Conservation (phyloP, 148 eudicot genomes). For the Diospyros lotus region DNA sequence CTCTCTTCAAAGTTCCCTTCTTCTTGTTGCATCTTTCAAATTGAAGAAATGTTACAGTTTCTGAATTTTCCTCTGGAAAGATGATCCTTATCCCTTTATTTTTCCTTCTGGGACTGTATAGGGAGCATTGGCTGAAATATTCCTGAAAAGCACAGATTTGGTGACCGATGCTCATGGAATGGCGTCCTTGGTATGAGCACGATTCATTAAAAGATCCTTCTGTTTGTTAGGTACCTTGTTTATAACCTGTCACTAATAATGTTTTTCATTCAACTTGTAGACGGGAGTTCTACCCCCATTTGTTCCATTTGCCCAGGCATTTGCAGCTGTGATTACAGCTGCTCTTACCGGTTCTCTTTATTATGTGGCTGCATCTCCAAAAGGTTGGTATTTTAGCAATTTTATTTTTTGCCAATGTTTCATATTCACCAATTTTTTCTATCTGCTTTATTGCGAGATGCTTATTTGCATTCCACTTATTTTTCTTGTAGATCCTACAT, state of each 20-base stretch:
- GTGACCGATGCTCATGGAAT: conserved; percentile 76
- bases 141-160: conserved; percentile 65
- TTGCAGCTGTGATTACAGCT: conserved; percentile 96
- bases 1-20: background rate
- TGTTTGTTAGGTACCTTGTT: background rate
- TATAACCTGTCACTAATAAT: conserved; percentile 9
- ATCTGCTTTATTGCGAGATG: background rate
- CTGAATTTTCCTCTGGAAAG: background rate
- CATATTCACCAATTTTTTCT: background rate
- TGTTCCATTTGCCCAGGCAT: conserved; percentile 98
- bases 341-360: conserved; percentile 93
- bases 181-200: conserved; percentile 69
- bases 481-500: conserved; percentile 76
- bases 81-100: background rate
- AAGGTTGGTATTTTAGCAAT: conserved; percentile 43
- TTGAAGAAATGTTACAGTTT: background rate
- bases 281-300: conserved; percentile 90
- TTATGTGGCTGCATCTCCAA: conserved; percentile 91
- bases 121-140: conserved; percentile 93
- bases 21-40: background rate
- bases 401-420: background rate
- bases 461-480: background rate
- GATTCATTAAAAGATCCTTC: background rate
- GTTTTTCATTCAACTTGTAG: conserved; percentile 25
- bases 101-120: conserved; percentile 15